These are phyloP conservation scores for Eimeria praecox DNA, from an alignment of 169 alveolate species.

Conservation along the genomic window DNA sequence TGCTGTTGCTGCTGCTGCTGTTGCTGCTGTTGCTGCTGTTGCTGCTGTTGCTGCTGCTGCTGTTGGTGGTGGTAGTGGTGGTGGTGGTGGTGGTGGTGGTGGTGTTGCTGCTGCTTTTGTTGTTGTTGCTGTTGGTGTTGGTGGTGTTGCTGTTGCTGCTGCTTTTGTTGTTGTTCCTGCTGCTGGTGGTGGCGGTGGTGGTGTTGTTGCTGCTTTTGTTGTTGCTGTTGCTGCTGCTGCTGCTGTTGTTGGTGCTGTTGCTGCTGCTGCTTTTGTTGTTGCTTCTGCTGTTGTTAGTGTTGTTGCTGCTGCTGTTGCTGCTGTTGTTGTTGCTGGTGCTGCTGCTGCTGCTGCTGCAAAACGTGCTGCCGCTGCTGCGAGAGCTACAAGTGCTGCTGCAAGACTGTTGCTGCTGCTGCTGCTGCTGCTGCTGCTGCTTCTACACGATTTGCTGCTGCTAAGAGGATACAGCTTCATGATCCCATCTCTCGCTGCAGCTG, in stretches of 20 bases:
- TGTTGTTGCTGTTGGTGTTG: too few relatives aligned
- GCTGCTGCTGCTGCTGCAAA: slow-evolving; percentile 43
- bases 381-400: slow-evolving; percentile 67
- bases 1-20: background rate
- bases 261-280: slow-evolving; percentile 14
- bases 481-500: background rate
- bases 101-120: background rate
- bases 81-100: background rate
- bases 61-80: background rate
- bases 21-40: background rate
- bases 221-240: background rate
- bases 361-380: slow-evolving; percentile 21
- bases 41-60: background rate
- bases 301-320: slow-evolving; percentile 6
- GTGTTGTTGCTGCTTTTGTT: background rate
- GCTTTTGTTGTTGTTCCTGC: background rate
- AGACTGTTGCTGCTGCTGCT: background rate
- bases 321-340: background rate
- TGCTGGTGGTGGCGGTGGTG: background rate
- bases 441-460: background rate
- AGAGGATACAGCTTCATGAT: too few relatives aligned
- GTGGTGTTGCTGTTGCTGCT: background rate
- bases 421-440: slow-evolving; percentile 58
- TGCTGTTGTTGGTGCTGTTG: slow-evolving; percentile 13
- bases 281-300: background rate